These are phyloP conservation scores for Fusarium decemcellulare DNA, from an alignment of 2,329 filamentous ascomycete genomes.

Conservation along the genomic window DNA sequence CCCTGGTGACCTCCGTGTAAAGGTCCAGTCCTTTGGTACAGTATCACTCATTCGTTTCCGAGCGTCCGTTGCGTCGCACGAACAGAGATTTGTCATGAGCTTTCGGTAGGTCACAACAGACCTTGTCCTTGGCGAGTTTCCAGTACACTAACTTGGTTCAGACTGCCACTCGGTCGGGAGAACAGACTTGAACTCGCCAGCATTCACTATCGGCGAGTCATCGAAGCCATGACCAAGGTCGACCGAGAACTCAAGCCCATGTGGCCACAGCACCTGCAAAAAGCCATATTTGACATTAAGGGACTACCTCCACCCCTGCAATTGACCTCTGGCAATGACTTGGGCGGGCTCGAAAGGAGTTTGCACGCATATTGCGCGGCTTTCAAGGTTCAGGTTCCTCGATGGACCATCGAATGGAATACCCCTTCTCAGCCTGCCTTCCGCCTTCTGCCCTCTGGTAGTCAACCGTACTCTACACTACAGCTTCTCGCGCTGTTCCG, in stretches of 20 bases:
- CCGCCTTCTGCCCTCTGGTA: constrained; percentile 61
- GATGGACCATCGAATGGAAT: constrained; percentile 65
- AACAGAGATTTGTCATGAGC: constrained; percentile 69
- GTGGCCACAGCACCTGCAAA: constrained; percentile 70
- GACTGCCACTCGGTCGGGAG: constrained; percentile 59
- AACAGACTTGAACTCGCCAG: constrained; percentile 67
- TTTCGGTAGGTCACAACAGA: constrained; percentile 62
- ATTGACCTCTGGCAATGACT: constrained; percentile 67
- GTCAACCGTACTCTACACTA: constrained; percentile 60
- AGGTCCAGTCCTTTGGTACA: constrained; percentile 65
- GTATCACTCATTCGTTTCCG: constrained; percentile 67
- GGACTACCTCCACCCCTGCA: constrained; percentile 67
- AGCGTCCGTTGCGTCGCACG: constrained; percentile 64
- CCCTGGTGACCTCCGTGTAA: constrained; percentile 63
- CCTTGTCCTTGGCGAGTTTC: background rate
- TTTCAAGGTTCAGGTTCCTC: constrained; percentile 64
- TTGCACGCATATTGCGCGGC: constrained; percentile 69
- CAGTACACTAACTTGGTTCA: constrained; percentile 40
- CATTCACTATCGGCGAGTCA: constrained; percentile 67
- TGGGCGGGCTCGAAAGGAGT: constrained; percentile 68
- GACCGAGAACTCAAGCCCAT: constrained; percentile 71
- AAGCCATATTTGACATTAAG: constrained; percentile 66
- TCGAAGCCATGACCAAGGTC: constrained; percentile 67
- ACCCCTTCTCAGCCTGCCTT: constrained; percentile 65
- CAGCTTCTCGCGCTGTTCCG: constrained; percentile 71